Evolutionary conservation across 768 basidiomycete genomes (phyloP).

Genomic region (Butyriboletus loyo): DNA sequence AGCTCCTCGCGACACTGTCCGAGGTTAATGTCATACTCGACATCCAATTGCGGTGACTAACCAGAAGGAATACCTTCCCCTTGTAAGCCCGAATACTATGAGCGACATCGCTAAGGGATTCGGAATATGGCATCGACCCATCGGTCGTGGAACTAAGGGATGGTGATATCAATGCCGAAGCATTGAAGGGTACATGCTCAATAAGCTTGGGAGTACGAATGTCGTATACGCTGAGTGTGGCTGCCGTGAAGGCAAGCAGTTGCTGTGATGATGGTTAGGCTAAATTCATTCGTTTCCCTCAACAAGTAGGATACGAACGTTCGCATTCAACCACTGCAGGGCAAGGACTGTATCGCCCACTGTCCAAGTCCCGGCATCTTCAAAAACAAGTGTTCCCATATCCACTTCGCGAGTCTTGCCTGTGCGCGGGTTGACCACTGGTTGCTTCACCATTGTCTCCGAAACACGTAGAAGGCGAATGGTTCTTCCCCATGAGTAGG

Average conservation of each 20-base stretch:
- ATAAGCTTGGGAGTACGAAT: slow-evolving; percentile 51
- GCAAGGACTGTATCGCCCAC: slow-evolving; percentile 63
- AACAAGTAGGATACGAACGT: slow-evolving; percentile 58
- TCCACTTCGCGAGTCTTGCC: slow-evolving; percentile 60
- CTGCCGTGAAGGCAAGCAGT: slow-evolving; percentile 58
- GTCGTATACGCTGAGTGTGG: slow-evolving; percentile 69
- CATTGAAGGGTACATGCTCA: slow-evolving; percentile 60
- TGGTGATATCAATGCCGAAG: slow-evolving; percentile 53
- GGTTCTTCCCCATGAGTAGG: slow-evolving; percentile 79
- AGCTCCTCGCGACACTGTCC: slow-evolving; percentile 62
- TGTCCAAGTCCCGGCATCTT: slow-evolving; percentile 57
- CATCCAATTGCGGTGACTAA: slow-evolving; percentile 37
- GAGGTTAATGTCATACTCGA: slow-evolving; percentile 3
- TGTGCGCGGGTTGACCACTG: slow-evolving; percentile 49
- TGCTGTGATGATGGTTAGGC: slow-evolving; percentile 45
- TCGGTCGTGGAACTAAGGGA: slow-evolving; percentile 45
- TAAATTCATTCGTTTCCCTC: not conserved
- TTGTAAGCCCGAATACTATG: slow-evolving; percentile 82
- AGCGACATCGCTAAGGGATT: slow-evolving; percentile 51
- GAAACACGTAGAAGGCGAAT: slow-evolving; percentile 65
- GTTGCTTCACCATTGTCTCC: slow-evolving; percentile 54
- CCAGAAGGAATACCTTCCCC: slow-evolving; percentile 87
- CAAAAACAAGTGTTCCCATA: slow-evolving; percentile 62
- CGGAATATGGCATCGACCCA: slow-evolving; percentile 46
- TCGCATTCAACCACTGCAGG: slow-evolving; percentile 83